phyloP scores from a whole-genome alignment of 257 asterid species.

The Perilla frutescens region DNA sequence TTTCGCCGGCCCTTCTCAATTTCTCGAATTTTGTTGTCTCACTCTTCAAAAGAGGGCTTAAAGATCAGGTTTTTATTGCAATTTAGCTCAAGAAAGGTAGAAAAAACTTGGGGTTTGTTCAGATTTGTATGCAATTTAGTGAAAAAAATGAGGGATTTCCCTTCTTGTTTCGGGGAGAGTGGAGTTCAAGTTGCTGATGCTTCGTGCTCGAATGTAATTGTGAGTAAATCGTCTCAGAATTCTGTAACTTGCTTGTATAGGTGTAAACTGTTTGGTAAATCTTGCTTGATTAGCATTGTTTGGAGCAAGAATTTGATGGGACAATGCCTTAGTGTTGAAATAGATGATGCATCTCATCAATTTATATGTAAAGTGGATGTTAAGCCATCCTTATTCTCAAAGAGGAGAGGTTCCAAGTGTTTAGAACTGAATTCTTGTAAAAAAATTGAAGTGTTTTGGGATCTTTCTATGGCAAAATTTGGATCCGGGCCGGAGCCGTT shows the following conservation, averaged over 20 bases:
- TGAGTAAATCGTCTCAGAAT: conserved; percentile 72
- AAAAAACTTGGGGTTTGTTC: not conserved
- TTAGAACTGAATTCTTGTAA: conserved; percentile 55
- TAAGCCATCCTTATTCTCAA: conserved; percentile 81
- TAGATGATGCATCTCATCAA: conserved; percentile 68
- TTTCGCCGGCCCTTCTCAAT: conserved; percentile 34
- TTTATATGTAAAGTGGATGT: conserved; percentile 76
- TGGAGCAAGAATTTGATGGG: conserved; percentile 97
- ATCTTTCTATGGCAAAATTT: conserved; percentile 73
- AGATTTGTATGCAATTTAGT: not conserved
- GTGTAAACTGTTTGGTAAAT: conserved; percentile 69
- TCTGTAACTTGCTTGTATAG: conserved; percentile 69
- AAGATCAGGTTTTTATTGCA: conserved; percentile 30
- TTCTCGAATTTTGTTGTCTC: conserved; percentile 17
- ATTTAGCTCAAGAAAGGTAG: conserved; percentile 16
- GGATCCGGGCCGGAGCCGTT: conserved; percentile 85
- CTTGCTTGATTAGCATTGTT: conserved; percentile 59
- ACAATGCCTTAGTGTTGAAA: conserved; percentile 79
- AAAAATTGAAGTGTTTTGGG: conserved; percentile 80
- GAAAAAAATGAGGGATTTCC: conserved; percentile 78
- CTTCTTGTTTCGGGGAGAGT: conserved; percentile 93
- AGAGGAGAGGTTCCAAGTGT: conserved; percentile 79
- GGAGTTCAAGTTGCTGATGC: conserved; percentile 96
- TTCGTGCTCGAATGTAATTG: conserved; percentile 59
- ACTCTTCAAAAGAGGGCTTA: conserved; percentile 29